Evolutionary conservation across 31 red algal genomes (phyloP), one percentile per base, ranked within the genome.

Genomic region (Bonnemaisonia californica): DNA sequence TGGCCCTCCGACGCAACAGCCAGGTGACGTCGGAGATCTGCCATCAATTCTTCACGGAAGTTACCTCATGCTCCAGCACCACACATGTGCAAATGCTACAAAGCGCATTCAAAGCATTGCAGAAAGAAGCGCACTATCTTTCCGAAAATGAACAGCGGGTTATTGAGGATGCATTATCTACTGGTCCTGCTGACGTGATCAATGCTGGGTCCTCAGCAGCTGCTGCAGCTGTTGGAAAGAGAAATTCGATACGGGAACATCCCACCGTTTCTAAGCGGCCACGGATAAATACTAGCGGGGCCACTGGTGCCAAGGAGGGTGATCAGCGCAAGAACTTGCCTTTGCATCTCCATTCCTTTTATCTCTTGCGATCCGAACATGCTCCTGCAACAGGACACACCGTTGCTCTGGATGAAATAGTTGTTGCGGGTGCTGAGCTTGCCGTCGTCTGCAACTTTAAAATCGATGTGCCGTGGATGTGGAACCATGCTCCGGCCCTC

Each of bases 381-480:
- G 57, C 64, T 63, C 39, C 30, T 24, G 69, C 32, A 45, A 74
- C 36, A 29, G 34, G 47, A 11, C 79, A 55, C 3, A 40, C 79
- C 1, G 27, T 82, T 2, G 27, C 61, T 24, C 32, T 90, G 35
- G 70, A 90, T 2, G 87, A 92, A 62, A 82, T 92, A 1, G 69
- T 92, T 19, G 28, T 41, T 24, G 61, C 81, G 16, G 82, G 65
- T 5, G 81, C 74, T 36, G 68, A 74, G 27, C 58, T 86, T 18
- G 57, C 82, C 18, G 64, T 86, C 16, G 41, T 86, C 22, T 74
- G 64, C 38, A 92, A 86, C 73, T 92, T 76, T 73, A 81, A 81
- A 30, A 62, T 85, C 67, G 89, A 92, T 51, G 27, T 92, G 13
- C 41, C 79, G 1, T 92, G 89, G 89, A 41, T 92, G n/a, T 81